Conservation (phyloP, 345 rosid genomes). For the Lepidium sativum region DNA sequence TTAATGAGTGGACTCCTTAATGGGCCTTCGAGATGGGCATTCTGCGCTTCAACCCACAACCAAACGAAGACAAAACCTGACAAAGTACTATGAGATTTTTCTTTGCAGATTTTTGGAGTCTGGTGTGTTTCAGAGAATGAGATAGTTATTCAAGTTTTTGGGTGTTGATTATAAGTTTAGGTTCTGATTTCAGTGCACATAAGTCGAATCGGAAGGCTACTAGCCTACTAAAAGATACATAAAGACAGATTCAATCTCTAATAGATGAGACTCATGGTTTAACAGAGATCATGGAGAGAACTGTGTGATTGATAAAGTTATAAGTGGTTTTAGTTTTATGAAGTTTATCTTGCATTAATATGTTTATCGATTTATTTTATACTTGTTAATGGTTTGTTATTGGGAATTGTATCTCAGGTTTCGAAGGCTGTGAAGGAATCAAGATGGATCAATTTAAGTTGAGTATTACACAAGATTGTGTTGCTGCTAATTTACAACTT, state of each 20-base stretch:
- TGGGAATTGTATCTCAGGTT: neutral
- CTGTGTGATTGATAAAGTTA: neutral
- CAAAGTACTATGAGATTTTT: no score
- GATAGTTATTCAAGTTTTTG: neutral
- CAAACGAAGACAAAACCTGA: no score
- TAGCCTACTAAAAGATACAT: no score
- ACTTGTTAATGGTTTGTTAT: neutral
- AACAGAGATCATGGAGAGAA: neutral
- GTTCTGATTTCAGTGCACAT: neutral
- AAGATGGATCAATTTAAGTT: no score
- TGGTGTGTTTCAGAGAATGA: neutral
- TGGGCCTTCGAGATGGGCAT: no score
- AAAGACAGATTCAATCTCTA: no score
- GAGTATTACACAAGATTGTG: no score
- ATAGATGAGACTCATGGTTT: neutral
- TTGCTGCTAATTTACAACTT: no score
- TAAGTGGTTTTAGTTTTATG: neutral
- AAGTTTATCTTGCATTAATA: neutral
- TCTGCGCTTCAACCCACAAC: no score
- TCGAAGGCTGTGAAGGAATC: neutral
- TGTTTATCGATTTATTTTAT: neutral
- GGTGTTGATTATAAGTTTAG: neutral
- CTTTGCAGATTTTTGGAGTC: no score
- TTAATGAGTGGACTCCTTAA: no score
- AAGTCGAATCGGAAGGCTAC: neutral